Evolutionary conservation across 2,329 filamentous ascomycete genomes (phyloP), one percentile per base, ranked within the genome.

Genomic region (Bipolaris sorokiniana): DNA sequence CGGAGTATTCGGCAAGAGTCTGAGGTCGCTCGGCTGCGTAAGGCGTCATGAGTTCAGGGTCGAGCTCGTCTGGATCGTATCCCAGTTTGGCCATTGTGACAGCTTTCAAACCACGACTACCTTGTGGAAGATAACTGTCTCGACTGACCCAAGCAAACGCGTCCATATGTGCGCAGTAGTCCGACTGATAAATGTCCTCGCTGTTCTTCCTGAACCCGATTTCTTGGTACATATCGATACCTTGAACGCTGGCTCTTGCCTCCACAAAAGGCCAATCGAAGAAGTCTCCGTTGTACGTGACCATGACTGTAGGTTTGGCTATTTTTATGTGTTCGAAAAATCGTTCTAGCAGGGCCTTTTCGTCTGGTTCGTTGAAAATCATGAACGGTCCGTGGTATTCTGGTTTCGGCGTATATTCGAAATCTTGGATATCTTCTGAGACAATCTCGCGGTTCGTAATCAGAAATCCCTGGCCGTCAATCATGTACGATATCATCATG

Each of bases 401-500:
- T 1, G 95, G 92, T 72, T 91, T 97, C 0, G 95, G 96, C 0
- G 95, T 99, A 76, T 99, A 99, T 71, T 99, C 96, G 71, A 99
- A 99, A 75, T 99, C 95, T 55, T 89, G 84, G 74, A 99, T 99
- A 71, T 99, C 93, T 76, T 99, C 94, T 0, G 94, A 97, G 9
- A 99, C 92, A 59, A 99, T 96, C 74, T 98, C 93, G 70, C 96
- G 88, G 74, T 99, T 99, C 5, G 95, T 99, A 77, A 99, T 98
- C 34, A 99, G 82, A 68, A 98, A 99, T 4, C 95, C 95, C 78
- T 97, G 93, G 0, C 95, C 96, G 68, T 99, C 95, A 69, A 99
- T 98, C 96, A 99, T 99, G 81, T 99, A 99, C 31, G 96, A 99
- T 76, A 99, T 94, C 95, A 99, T 99, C 93, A 99, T 99, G 72